A percentile compares a stretch with the other conserved stretches of the same genome.
phyloP scores from a whole-genome alignment of 1,139 yeast species.

The Barnettozyma hawaiiensis region DNA sequence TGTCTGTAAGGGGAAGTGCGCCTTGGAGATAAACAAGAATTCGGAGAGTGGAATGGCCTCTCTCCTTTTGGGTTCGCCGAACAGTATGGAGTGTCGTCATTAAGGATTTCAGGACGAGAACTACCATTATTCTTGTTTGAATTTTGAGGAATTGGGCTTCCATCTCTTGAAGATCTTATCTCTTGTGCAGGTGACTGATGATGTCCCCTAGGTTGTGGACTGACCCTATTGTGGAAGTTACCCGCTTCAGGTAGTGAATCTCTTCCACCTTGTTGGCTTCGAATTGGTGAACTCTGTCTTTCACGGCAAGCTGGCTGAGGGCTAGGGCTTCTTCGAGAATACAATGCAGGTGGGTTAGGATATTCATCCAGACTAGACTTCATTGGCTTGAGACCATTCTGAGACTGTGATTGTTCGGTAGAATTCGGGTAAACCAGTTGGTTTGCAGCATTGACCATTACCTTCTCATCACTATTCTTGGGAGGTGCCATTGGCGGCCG shows the following conservation, averaged over 20 bases:
- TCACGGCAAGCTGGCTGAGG: background rate
- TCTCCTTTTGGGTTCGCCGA: background rate
- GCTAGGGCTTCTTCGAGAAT: background rate
- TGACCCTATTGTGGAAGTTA: background rate
- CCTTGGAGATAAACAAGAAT: slow-evolving; percentile 2
- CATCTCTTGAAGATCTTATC: background rate
- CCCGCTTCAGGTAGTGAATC: background rate
- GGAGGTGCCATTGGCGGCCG: background rate
- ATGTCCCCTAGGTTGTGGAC: background rate
- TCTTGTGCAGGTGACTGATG: background rate
- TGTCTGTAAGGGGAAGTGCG: slow-evolving; percentile 5
- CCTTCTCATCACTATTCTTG: background rate
- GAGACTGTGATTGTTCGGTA: background rate
- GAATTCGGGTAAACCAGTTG: background rate
- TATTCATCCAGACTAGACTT: background rate
- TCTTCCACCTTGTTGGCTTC: background rate
- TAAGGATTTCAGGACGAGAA: background rate
- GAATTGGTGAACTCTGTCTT: background rate
- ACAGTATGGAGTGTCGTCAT: background rate
- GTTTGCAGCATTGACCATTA: background rate
- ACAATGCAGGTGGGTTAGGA: background rate
- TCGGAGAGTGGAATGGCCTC: background rate
- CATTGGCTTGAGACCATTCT: background rate
- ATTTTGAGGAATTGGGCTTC: background rate
- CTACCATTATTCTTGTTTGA: background rate